Evolutionary conservation across 345 rosid species (phyloP).

Genomic region (Euclidium syriacum): DNA sequence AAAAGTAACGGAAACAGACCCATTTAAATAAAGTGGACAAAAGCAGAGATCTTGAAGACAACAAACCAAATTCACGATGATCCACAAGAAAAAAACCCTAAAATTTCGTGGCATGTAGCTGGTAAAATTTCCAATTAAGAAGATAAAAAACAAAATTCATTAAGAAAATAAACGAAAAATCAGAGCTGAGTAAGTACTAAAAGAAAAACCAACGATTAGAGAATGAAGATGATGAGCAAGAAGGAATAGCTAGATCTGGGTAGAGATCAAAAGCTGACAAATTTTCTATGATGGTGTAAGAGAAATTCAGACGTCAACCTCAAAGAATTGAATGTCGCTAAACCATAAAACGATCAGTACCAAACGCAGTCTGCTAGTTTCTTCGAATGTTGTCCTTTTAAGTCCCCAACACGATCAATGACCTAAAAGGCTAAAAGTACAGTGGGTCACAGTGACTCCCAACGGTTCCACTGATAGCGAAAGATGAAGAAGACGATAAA

Average conservation of each 20-base stretch:
- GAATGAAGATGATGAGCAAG: not conserved
- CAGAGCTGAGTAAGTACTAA: not conserved
- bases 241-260: conserved; percentile 14
- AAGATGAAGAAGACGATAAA: not conserved
- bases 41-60: conserved; percentile 25
- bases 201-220: not conserved
- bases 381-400: conserved; percentile 14
- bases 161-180: too few species aligned
- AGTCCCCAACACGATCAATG: not conserved
- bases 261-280: not conserved
- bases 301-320: conserved; percentile 7
- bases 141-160: not conserved
- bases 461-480: conserved; percentile 35
- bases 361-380: conserved; percentile 1
- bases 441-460: conserved; percentile 17
- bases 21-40: conserved; percentile 9
- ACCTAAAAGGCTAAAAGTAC: conserved; percentile 2
- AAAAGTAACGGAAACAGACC: not conserved
- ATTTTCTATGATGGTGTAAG: not conserved
- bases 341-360: not conserved
- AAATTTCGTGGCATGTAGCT: not conserved
- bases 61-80: not conserved
- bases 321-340: conserved; percentile 3
- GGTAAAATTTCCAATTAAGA: not conserved
- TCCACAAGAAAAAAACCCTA: not conserved